A percentile compares a stretch with the other conserved stretches of the same genome.
phyloP scores from a whole-genome alignment of 2,329 filamentous ascomycete genomes.

The Hirsutella minnesotensis region DNA sequence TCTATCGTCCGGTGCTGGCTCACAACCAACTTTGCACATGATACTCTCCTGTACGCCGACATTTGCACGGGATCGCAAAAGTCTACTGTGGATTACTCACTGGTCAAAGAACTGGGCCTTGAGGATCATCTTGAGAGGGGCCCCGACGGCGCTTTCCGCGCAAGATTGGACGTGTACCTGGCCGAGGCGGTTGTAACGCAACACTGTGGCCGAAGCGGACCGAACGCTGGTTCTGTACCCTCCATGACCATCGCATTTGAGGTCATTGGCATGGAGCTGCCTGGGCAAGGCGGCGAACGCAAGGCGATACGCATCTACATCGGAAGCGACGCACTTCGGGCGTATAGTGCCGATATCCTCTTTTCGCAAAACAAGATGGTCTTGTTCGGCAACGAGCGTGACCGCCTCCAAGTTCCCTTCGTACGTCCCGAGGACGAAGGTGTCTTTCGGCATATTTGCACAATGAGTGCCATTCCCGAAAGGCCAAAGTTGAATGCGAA shows the following conservation, averaged over 20 bases:
- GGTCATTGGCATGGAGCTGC: slow-evolving; percentile 48
- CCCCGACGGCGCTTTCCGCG: slow-evolving; percentile 52
- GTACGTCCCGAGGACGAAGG: slow-evolving; percentile 82
- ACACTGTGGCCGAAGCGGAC: slow-evolving; percentile 57
- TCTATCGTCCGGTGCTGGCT: slow-evolving; percentile 95
- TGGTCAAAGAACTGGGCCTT: slow-evolving; percentile 66
- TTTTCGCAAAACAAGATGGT: slow-evolving; percentile 88
- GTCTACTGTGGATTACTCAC: slow-evolving; percentile 65
- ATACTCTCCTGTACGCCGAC: slow-evolving; percentile 79
- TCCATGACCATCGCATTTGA: slow-evolving; percentile 71
- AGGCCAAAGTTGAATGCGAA: slow-evolving; percentile 48
- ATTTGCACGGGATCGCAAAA: slow-evolving; percentile 85
- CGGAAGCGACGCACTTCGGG: slow-evolving; percentile 75
- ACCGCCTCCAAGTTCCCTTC: slow-evolving; percentile 81
- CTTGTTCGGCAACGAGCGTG: slow-evolving; percentile 74
- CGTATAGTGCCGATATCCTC: slow-evolving; percentile 80
- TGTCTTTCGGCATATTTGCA: slow-evolving; percentile 66
- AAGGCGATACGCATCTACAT: slow-evolving; percentile 75
- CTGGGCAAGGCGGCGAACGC: slow-evolving; percentile 18
- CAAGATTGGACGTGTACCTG: slow-evolving; percentile 75
- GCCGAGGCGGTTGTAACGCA: slow-evolving; percentile 80
- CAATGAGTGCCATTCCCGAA: slow-evolving; percentile 41
- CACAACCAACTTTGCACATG: slow-evolving; percentile 79
- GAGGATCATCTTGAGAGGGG: slow-evolving; percentile 52
- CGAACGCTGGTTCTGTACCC: slow-evolving; percentile 60